Conservation (phyloP, 345 rosid species). For the Citrus trifoliata region DNA sequence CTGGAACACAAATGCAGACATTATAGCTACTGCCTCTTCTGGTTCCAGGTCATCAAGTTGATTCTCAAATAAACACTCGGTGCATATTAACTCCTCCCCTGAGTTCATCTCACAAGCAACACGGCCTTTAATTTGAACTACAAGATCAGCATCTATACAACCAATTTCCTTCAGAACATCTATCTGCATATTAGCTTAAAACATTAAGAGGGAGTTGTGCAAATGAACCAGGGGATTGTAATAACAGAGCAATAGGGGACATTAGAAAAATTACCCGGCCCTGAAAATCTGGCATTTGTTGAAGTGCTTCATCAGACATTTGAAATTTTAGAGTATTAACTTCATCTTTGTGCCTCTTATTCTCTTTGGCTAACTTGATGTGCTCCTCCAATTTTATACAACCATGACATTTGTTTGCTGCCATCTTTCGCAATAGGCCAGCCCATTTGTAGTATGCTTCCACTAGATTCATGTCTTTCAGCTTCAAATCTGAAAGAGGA, state of each 20-base stretch:
- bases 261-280: conserved; percentile 65
- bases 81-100: conserved; percentile 93
- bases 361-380: conserved; percentile 66
- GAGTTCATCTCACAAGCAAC: conserved; percentile 99
- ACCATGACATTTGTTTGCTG: conserved; percentile 78
- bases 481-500: conserved; percentile 61
- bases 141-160: conserved; percentile 82
- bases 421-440: conserved; percentile 68
- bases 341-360: conserved; percentile 60
- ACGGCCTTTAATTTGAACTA: conserved; percentile 95
- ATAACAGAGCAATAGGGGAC: background rate
- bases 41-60: conserved; percentile 90
- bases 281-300: conserved; percentile 96
- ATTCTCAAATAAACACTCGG: conserved; percentile 91
- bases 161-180: conserved; percentile 87
- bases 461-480: conserved; percentile 66
- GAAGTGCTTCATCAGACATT: conserved; percentile 88
- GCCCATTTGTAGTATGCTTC: conserved; percentile 59
- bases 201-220: conserved; percentile 12
- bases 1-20: conserved; percentile 99
- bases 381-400: conserved; percentile 88
- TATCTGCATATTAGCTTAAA: conserved; percentile 49
- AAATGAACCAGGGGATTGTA: conserved; percentile 10
- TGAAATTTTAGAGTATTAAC: conserved; percentile 51
- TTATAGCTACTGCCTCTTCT: conserved; percentile 96